phyloP scores from a whole-genome alignment of 371 early-diverging fungal species.

The Gilbertella persicaria region DNA sequence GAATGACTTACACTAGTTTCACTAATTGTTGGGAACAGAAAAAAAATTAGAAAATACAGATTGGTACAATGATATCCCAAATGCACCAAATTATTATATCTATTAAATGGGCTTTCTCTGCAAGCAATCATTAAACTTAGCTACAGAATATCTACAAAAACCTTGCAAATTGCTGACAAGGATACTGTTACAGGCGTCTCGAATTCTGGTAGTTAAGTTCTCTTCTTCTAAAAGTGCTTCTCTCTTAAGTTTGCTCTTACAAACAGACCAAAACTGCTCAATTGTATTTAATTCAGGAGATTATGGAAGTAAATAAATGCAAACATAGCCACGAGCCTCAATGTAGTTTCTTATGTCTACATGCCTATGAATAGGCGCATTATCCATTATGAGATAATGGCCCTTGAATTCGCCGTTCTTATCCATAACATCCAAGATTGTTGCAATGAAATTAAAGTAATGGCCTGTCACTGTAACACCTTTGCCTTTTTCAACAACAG shows the following conservation, averaged over 20 bases:
- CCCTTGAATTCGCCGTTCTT: slow-evolving; percentile 1
- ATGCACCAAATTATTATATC: no score
- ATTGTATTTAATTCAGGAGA: slow-evolving; percentile 23
- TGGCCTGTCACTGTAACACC: slow-evolving; percentile 8
- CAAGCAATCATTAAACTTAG: slow-evolving; percentile 5
- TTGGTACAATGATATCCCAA: no score
- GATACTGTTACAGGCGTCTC: slow-evolving; percentile 4
- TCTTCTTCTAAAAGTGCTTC: slow-evolving; percentile 7
- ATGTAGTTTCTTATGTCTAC: slow-evolving; percentile 2
- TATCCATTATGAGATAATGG: slow-evolving; percentile 8
- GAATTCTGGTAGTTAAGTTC: slow-evolving; percentile 7
- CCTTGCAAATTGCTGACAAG: slow-evolving; percentile 7
- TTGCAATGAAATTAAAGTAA: slow-evolving; percentile 11
- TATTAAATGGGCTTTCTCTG: slow-evolving; percentile 1
- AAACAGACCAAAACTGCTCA: slow-evolving; percentile 23
- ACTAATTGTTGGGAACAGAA: no score
- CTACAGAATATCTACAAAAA: slow-evolving; percentile 7
- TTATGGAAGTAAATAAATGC: slow-evolving; percentile 18
- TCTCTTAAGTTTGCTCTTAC: slow-evolving; percentile 12
- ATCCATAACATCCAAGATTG: slow-evolving; percentile 8
- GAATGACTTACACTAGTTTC: no score
- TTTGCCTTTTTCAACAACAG: slow-evolving; percentile 7
- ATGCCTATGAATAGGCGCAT: not conserved
- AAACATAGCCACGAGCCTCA: slow-evolving; percentile 3
- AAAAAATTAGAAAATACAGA: no score